Base-by-base conservation (phyloP, 2,329 filamentous ascomycete genomes). In the Alternaria ethzedia region DNA sequence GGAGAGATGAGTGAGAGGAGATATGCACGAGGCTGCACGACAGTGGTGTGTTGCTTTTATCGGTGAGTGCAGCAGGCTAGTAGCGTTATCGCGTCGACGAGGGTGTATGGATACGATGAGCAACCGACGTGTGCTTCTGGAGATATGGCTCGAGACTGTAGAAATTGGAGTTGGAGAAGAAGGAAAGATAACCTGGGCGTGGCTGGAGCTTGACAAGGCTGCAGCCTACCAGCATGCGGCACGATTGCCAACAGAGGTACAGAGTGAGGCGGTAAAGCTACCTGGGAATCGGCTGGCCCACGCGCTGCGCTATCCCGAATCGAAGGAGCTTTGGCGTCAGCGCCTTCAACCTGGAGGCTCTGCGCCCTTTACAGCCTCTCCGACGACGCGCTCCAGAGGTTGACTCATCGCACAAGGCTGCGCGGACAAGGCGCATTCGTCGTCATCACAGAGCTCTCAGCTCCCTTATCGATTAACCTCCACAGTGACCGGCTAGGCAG, bases 191-290 rank as follows among this genome's bases (percentile, higher is more conserved):
- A 58, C 30, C 67, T 66, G 67, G 67, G 57, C 68, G 70, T 70
- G 71, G 70, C 68, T 73, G 68, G 68, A 63, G 60, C 61, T 66
- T 63, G 62, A 65, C 67, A 70, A 45, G 26, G 59, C 61, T 59
- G 69, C 66, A 71, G 70, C 68, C 64, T 70, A 65, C 70, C 68
- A 69, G 67, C 55, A 41, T 67, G 62, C 59, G 58, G 65, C 60
- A 68, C 62, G 56, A 63, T 59, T 41, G 58, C 58, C 63, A 50
- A 50, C 32, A 59, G 49, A 50, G 26, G 57, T 43, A 60, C 57
- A 67, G 58, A 73, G 64, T 73, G 71, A 73, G 71, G 71, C 71
- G 71, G 68, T 63, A 72, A 68, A 66, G 65, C 61, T 62, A 58
- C 62, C 66, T 70, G 64, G 47, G 32, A 66, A 63, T 60, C 59